These are phyloP conservation scores for Calonectria pseudoturangicola DNA, from an alignment of 2,329 filamentous ascomycete species.

Conservation along the genomic window DNA sequence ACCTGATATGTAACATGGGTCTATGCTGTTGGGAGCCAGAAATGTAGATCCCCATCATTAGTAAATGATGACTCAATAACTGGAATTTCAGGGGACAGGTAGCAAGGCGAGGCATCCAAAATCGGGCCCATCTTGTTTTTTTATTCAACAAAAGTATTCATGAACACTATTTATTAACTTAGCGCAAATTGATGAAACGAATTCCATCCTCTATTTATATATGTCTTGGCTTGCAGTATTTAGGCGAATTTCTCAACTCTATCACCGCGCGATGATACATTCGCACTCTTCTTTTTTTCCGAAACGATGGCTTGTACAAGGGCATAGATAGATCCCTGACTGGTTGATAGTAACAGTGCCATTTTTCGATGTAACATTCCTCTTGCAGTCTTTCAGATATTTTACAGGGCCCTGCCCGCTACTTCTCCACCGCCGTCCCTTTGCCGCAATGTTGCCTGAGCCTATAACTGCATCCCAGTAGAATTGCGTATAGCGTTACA, in stretches of 20 bases:
- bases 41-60: background rate
- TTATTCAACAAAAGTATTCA: background rate
- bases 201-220: background rate
- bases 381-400: constrained; percentile 1
- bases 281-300: background rate
- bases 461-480: background rate
- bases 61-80: background rate
- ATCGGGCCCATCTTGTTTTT: background rate
- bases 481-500: background rate
- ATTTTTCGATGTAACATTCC: background rate
- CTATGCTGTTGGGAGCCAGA: background rate
- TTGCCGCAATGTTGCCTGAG: constrained; percentile 22
- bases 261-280: background rate
- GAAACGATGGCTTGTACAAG: background rate
- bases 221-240: background rate
- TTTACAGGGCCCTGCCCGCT: background rate
- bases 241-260: background rate
- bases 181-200: background rate
- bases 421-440: background rate
- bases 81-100: background rate
- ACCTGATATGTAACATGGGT: background rate
- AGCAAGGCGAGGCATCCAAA: background rate
- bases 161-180: background rate
- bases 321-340: background rate
- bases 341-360: background rate